A percentile compares a stretch with the other conserved stretches of the same genome.
phyloP scores from a whole-genome alignment of 768 basidiomycete genomes.

The Mycena albidolilacea region DNA sequence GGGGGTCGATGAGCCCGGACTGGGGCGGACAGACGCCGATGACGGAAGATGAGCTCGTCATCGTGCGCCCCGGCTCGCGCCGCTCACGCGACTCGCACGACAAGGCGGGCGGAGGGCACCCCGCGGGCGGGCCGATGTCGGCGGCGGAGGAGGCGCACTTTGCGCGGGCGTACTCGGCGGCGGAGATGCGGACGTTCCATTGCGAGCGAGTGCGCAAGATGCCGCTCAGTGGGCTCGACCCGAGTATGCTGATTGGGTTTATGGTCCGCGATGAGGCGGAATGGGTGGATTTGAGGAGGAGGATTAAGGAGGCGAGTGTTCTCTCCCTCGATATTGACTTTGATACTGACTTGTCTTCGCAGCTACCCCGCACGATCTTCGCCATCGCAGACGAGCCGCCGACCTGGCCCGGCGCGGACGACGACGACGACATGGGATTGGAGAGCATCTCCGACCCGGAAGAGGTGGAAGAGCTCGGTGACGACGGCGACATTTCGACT shows the following conservation, averaged over 20 bases:
- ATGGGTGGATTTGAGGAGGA: constrained; percentile 85
- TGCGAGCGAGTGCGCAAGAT: constrained; percentile 96
- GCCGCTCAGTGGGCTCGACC: constrained; percentile 90
- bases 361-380: constrained; percentile 12
- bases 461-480: constrained; percentile 8
- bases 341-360: not conserved
- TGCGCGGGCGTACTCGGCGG: constrained; percentile 76
- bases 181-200: constrained; percentile 91
- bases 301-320: constrained; percentile 78
- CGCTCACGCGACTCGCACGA: not conserved
- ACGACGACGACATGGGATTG: constrained; percentile 82
- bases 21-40: constrained; percentile 25
- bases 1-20: constrained; percentile 24
- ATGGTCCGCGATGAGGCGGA: constrained; percentile 86
- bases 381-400: constrained; percentile 26
- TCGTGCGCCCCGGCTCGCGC: not conserved
- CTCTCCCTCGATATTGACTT: not conserved
- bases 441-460: constrained; percentile 86
- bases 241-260: constrained; percentile 97
- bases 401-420: constrained; percentile 55
- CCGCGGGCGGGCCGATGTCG: constrained; percentile 43
- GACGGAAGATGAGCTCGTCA: constrained; percentile 37
- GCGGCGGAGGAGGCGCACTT: constrained; percentile 74
- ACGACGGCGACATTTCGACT: constrained; percentile 39
- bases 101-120: not conserved